Percentiles rank a stretch among this genome's conserved stretches.
phyloP scores from a whole-genome alignment of 257 asterid genomes.

The Linderniella brevidens region DNA sequence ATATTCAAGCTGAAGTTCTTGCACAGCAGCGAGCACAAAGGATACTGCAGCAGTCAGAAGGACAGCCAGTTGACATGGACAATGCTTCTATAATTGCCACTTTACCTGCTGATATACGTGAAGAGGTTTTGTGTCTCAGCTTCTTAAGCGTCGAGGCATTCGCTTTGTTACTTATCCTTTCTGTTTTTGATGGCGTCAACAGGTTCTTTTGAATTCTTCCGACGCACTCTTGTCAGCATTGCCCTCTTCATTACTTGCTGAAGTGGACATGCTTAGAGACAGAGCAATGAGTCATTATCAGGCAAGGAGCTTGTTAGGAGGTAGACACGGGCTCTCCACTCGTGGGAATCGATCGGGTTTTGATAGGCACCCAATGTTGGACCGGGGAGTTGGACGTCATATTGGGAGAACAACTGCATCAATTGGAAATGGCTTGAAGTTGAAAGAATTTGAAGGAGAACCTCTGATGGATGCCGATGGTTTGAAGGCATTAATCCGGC shows the following conservation, averaged over 20 bases:
- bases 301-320: constrained; percentile 94
- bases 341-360: constrained; percentile 75
- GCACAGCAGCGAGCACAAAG: constrained; percentile 92
- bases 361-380: constrained; percentile 74
- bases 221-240: constrained; percentile 90
- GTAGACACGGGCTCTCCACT: constrained; percentile 60
- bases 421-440: constrained; percentile 62
- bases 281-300: constrained; percentile 97
- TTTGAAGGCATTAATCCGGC: constrained; percentile 81
- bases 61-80: constrained; percentile 99
- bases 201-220: constrained; percentile 95
- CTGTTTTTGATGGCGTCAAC: constrained; percentile 11
- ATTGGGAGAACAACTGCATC: constrained; percentile 61
- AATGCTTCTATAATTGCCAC: constrained; percentile 98
- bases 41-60: constrained; percentile 82
- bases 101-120: constrained; percentile 96
- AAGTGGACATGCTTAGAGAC: constrained; percentile 98
- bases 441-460: constrained; percentile 94
- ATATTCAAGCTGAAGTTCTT: constrained; percentile 98
- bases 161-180: not conserved
- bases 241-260: constrained; percentile 97
- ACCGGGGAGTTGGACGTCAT: constrained; percentile 85
- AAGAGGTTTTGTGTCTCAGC: constrained; percentile 49
- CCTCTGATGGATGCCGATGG: constrained; percentile 80
- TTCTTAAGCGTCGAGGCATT: too few relatives aligned